Conservation (phyloP, 345 rosid species). For the Pelargonium nanum region DNA sequence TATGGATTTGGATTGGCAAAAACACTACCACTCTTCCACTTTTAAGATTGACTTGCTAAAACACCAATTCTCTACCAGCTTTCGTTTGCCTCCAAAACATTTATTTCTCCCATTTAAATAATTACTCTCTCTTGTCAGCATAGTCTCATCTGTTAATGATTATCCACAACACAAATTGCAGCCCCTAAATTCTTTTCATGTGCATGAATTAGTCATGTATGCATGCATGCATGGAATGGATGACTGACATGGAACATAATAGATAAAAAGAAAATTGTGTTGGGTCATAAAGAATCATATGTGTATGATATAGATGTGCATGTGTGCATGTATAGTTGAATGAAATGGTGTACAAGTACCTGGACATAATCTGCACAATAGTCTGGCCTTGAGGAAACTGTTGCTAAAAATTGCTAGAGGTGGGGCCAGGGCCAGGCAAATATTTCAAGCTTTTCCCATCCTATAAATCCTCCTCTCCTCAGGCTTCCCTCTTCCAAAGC, state of each 20-base stretch:
- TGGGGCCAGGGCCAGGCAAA: too few species aligned
- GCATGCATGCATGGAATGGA: not conserved
- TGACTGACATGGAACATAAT: conserved; percentile 4
- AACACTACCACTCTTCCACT: conserved; percentile 18
- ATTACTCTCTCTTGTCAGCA: conserved; percentile 50
- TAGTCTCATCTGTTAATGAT: conserved; percentile 22
- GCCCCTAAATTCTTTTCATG: too few species aligned
- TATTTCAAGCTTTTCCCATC: conserved; percentile 26
- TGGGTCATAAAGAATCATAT: not conserved
- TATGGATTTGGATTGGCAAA: conserved; percentile 14
- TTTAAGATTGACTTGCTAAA: conserved; percentile 45
- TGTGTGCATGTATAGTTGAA: too few species aligned
- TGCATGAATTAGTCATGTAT: conserved; percentile 21
- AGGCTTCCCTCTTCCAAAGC: too few species aligned
- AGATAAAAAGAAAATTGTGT: conserved; percentile 8
- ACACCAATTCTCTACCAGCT: conserved; percentile 13
- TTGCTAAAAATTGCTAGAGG: conserved; percentile 19
- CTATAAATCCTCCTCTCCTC: conserved; percentile 37
- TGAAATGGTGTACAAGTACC: too few species aligned
- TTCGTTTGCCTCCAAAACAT: conserved; percentile 17
- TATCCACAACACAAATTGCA: conserved; percentile 34
- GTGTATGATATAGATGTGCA: conserved; percentile 1
- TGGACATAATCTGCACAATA: too few species aligned
- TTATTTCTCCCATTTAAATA: conserved; percentile 35
- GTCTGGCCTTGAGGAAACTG: too few species aligned